Conservation (phyloP, 139 green algal genomes). For the Chlorella sp. region DNA sequence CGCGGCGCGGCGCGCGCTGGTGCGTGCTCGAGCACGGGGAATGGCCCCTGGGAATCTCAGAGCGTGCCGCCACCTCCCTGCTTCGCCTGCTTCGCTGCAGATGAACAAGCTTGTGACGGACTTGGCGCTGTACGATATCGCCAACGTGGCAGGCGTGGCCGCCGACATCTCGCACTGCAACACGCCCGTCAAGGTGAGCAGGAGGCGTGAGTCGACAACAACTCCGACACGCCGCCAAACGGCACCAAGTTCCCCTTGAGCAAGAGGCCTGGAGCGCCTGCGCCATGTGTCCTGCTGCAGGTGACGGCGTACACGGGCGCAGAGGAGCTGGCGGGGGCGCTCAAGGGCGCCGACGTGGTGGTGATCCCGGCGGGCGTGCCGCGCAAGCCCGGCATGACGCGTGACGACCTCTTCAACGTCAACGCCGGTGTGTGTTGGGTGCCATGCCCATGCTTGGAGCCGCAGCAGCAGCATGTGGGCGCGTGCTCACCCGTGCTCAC, state of each 20-base stretch:
- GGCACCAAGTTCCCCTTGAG: too few species aligned
- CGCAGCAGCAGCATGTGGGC: too few species aligned
- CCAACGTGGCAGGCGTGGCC: slow-evolving; percentile 81
- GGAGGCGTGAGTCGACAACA: too few species aligned
- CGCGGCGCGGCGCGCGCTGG: too few species aligned
- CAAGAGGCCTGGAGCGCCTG: background rate
- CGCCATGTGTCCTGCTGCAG: slow-evolving; percentile 20
- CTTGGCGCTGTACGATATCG: slow-evolving; percentile 96
- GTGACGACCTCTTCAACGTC: slow-evolving; percentile 98
- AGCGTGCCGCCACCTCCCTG: slow-evolving; percentile 27
- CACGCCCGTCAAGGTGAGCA: slow-evolving; percentile 73
- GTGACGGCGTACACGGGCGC: slow-evolving; percentile 67
- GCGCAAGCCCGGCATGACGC: slow-evolving; percentile 97
- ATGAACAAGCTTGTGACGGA: slow-evolving; percentile 80
- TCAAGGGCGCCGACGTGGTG: slow-evolving; percentile 81
- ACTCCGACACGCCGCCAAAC: too few species aligned
- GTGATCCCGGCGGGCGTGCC: slow-evolving; percentile 94
- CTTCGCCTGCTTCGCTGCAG: slow-evolving; percentile 73
- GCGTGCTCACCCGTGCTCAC: too few species aligned
- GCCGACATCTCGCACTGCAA: slow-evolving; percentile 93
- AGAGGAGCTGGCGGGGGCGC: slow-evolving; percentile 62
- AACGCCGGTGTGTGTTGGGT: slow-evolving; percentile 62
- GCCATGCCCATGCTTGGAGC: background rate
- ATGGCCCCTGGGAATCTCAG: background rate
- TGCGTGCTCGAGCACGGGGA: background rate